Base-by-base conservation (phyloP, 2,329 filamentous ascomycete species). In the Periconia sp. region DNA sequence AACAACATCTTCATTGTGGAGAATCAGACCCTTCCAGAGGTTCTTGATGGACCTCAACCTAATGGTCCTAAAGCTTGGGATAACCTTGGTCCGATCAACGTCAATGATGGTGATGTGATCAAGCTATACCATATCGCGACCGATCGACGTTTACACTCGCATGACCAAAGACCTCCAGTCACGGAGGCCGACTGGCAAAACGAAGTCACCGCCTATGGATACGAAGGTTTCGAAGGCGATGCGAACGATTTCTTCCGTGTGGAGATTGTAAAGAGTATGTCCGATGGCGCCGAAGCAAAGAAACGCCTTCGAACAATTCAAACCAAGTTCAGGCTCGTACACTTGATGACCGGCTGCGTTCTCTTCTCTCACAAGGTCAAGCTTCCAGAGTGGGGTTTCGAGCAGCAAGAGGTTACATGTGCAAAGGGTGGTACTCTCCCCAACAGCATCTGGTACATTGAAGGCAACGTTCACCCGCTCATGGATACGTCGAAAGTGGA, bases 291-390 rank as follows among this genome's bases (percentile, higher is more conserved):
- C 18, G 79, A 86, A 53, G 91, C 93, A 52, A 95, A 96, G 80
- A 85, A 90, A 65, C 88, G 92, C 31, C 72, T 99, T 47, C 86
- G 94, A 54, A 97, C 94, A 27, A 97, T 99, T 60, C 88, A 99
- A 77, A 92, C 92, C 65, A 97, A 97, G 79, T 99, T 99, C 80
- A 89, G 86, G 70, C 88, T 99, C 43, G 84, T 97, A 33, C 94
- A 99, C 71, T 78, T 96, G 72, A 97, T 99, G 94, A 96, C 92
- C 58, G 92, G 93, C 45, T 99, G 94, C 71, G 90, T 88, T 13
- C 82, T 99, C 20, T 99, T 99, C 81, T 97, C 93, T 0, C 94
- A 99, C 82, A 97, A 97, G 79, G 92, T 97, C 72, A 99, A 99
- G 80, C 87, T 99, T 54, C 94, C 94, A 2, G 92, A 96, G 2